phyloP scores from a whole-genome alignment of 768 basidiomycete genomes.

The Chalciporus pseudorubinellus region DNA sequence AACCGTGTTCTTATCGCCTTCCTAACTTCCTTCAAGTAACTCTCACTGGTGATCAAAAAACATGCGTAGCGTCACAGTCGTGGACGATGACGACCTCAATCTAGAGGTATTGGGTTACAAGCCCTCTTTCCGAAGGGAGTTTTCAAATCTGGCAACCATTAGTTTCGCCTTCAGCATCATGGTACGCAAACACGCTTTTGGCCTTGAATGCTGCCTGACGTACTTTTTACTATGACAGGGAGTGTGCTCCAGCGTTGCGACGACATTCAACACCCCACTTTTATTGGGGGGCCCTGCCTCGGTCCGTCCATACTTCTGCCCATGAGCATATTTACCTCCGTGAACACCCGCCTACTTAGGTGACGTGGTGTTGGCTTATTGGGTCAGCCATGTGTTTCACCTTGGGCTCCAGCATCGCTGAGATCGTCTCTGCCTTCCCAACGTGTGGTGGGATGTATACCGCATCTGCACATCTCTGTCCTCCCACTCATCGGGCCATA shows the following conservation, averaged over 20 bases:
- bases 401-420: slow-evolving; percentile 69
- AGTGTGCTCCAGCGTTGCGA: slow-evolving; percentile 72
- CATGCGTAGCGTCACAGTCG: slow-evolving; percentile 2
- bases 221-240: slow-evolving; percentile 38
- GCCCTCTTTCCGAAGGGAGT: slow-evolving; percentile 83
- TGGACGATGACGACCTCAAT: slow-evolving; percentile 61
- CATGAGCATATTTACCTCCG: not conserved
- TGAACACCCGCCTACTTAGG: slow-evolving; percentile 30
- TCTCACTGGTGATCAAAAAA: not conserved
- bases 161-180: slow-evolving; percentile 77
- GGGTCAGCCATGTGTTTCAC: slow-evolving; percentile 74
- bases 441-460: slow-evolving; percentile 78
- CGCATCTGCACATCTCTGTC: slow-evolving; percentile 70
- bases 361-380: slow-evolving; percentile 74
- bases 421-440: slow-evolving; percentile 74
- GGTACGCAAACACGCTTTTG: slow-evolving; percentile 32
- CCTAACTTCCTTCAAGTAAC: too few species aligned
- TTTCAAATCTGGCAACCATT: slow-evolving; percentile 78
- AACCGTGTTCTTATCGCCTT: not conserved
- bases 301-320: slow-evolving; percentile 34
- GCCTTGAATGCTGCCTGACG: not conserved
- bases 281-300: slow-evolving; percentile 67
- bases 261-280: slow-evolving; percentile 75
- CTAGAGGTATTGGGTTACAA: slow-evolving; percentile 68
- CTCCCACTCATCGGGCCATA: slow-evolving; percentile 56